phyloP scores from a whole-genome alignment of 352 stramenopile genomes.

The Phytophthora podocarpi region DNA sequence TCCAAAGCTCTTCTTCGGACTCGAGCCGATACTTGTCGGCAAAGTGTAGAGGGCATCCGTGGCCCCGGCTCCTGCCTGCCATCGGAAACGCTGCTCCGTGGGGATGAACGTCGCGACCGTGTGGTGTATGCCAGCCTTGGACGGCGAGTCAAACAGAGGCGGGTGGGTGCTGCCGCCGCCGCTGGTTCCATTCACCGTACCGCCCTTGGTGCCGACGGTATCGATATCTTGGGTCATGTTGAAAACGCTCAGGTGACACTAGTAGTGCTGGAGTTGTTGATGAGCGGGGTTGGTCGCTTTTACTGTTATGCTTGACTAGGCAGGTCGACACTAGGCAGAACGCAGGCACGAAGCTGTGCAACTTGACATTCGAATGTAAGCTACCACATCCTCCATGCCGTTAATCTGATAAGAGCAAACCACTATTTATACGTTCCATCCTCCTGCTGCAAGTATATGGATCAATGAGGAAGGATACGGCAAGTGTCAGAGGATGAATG shows the following conservation, averaged over 20 bases:
- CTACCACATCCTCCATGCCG: neutral
- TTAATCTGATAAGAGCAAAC: neutral
- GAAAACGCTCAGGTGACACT: too few relatives aligned
- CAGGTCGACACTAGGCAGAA: too few relatives aligned
- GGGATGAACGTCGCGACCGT: slow-evolving; percentile 67
- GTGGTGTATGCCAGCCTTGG: slow-evolving; percentile 76
- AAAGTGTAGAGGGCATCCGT: slow-evolving; percentile 81
- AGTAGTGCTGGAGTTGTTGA: neutral
- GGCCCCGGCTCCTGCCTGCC: slow-evolving; percentile 56
- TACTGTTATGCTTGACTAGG: slow-evolving; percentile 16
- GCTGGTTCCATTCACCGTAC: slow-evolving; percentile 29
- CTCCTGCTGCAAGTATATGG: too few relatives aligned
- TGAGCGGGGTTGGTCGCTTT: slow-evolving; percentile 9
- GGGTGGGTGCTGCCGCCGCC: slow-evolving; percentile 31
- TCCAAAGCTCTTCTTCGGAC: slow-evolving; percentile 75
- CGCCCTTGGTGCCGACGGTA: slow-evolving; percentile 8
- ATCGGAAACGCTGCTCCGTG: slow-evolving; percentile 76
- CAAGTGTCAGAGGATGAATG: slow-evolving; percentile 17
- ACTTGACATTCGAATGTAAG: too few relatives aligned
- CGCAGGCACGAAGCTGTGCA: too few relatives aligned
- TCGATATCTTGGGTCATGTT: slow-evolving; percentile 28
- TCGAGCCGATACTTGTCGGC: slow-evolving; percentile 58
- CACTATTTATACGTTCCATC: slow-evolving; percentile 27
- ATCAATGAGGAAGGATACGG: too few relatives aligned
- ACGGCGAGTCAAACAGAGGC: slow-evolving; percentile 75